A percentile compares a stretch with the other conserved stretches of the same genome.
These are phyloP conservation scores for Alternaria postmessia DNA, from an alignment of 2,329 filamentous ascomycete genomes.

Conservation along the genomic window DNA sequence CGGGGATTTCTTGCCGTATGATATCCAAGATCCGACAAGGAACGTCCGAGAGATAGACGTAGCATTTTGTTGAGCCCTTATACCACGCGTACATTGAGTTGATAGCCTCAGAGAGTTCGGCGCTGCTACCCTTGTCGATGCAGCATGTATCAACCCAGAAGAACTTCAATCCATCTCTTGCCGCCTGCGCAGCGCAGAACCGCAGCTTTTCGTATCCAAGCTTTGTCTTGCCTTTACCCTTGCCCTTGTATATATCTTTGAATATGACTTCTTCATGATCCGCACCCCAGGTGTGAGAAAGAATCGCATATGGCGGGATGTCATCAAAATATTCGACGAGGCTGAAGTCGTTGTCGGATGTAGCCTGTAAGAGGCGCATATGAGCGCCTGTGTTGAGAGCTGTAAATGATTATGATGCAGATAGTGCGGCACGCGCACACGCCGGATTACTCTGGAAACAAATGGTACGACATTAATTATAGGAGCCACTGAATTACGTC, in stretches of 20 bases:
- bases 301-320: conserved; percentile 6
- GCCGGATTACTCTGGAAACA: too few relatives aligned
- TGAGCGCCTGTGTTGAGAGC: background rate
- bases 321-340: background rate
- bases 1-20: background rate
- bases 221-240: background rate
- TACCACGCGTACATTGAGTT: conserved; percentile 4
- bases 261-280: conserved; percentile 7
- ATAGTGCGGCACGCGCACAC: too few relatives aligned
- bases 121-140: conserved; percentile 12
- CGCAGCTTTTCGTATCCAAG: background rate
- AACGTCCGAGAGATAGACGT: conserved; percentile 6
- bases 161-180: background rate
- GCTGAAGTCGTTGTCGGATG: background rate
- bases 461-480: too few relatives aligned
- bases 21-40: background rate
- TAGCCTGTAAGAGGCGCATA: background rate
- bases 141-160: conserved; percentile 14
- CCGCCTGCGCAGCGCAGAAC: conserved; percentile 3
- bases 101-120: conserved; percentile 2
- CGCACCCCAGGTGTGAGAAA: conserved; percentile 13
- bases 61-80: background rate
- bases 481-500: background rate
- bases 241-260: background rate
- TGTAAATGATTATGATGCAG: too few relatives aligned